Evolutionary conservation across 2,329 filamentous ascomycete species (phyloP), one percentile per base, ranked within the genome.

Genomic region (Orbilia javanica): DNA sequence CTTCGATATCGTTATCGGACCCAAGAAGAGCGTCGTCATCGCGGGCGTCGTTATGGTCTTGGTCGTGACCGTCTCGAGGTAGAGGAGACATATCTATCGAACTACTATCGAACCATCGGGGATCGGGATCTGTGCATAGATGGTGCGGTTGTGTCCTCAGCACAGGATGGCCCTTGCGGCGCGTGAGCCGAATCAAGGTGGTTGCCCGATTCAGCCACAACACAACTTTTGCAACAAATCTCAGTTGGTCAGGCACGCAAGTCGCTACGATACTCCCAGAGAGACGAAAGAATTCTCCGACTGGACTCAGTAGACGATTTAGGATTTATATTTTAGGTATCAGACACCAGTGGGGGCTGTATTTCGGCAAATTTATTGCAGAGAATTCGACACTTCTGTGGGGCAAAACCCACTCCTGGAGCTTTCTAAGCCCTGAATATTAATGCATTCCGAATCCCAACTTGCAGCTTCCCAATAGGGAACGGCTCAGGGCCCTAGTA

Each of bases 11-110:
- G 29, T 72, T 72, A n/a, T 72, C 74, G 50, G 74, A 62, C n/a
- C 74, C 74, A 11, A 78, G 74, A 7, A 78, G 63, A n/a, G 67
- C 74, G 15, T 78, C 74, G 25, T 78, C 74, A 22, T 78, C 74
- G 18, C 74, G 67, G 15, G 60, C 44, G 13, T 70, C 73, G 20
- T 67, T 68, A 27, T 48, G 5, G 13, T 67, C 46, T n/a, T 11
- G 18, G 29, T 57, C 62, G 5, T 18, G 39, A 10, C 63, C 67
- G 22, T 78, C 74, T 60, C 62, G 62, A 44, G 46, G 62, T 68
- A 63, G 22, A 34, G 62, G 31, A 53, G 74, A 68, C 66, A 72
- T 72, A 25, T 60, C 48, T 66, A 67, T 71, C 42, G 50, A 36
- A 71, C 63, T 67, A 78, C 48, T 66, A 67, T 71, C 42, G 50